Conservation (phyloP, 805 yeast genomes). For the Pichia occidentalis region DNA sequence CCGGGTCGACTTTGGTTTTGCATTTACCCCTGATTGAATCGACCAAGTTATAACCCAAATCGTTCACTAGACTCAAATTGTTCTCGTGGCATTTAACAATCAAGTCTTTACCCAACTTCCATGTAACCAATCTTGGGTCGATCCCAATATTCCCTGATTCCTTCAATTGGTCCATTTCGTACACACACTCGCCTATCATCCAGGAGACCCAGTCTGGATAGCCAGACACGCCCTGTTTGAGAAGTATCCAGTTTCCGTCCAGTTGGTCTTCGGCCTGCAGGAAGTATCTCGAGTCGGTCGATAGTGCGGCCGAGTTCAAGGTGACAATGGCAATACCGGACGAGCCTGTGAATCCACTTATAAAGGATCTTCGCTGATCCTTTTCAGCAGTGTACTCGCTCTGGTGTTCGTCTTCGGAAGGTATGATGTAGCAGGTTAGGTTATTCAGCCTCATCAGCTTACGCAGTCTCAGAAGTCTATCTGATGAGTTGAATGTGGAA, state of each 20-base stretch:
- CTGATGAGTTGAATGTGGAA: slow-evolving; percentile 26
- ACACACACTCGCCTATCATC: slow-evolving; percentile 48
- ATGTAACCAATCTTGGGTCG: slow-evolving; percentile 70
- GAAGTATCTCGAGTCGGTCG: slow-evolving; percentile 94
- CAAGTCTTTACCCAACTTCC: slow-evolving; percentile 38
- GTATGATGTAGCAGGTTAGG: slow-evolving; percentile 37
- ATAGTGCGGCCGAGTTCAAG: slow-evolving; percentile 58
- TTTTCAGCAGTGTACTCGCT: slow-evolving; percentile 79
- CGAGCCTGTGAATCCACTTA: slow-evolving; percentile 86
- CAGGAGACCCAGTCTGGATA: slow-evolving; percentile 82
- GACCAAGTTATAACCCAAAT: slow-evolving; percentile 56
- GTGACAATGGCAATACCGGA: slow-evolving; percentile 91
- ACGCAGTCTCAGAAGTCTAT: slow-evolving; percentile 36
- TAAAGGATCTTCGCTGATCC: slow-evolving; percentile 77
- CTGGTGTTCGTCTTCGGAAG: slow-evolving; percentile 88
- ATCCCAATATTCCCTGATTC: slow-evolving; percentile 52
- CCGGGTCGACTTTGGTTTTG: slow-evolving; percentile 17
- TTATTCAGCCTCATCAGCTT: slow-evolving; percentile 38
- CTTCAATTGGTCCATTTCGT: slow-evolving; percentile 3
- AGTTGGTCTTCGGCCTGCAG: slow-evolving; percentile 83
- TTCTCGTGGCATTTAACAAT: slow-evolving; percentile 28
- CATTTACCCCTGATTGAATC: slow-evolving; percentile 48
- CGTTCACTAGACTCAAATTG: slow-evolving; percentile 42
- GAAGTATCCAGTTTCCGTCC: slow-evolving; percentile 68
- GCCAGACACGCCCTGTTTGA: slow-evolving; percentile 77